These are phyloP conservation scores for Backusella macrospora DNA, from an alignment of 192 early-diverging fungal genomes.

Conservation along the genomic window DNA sequence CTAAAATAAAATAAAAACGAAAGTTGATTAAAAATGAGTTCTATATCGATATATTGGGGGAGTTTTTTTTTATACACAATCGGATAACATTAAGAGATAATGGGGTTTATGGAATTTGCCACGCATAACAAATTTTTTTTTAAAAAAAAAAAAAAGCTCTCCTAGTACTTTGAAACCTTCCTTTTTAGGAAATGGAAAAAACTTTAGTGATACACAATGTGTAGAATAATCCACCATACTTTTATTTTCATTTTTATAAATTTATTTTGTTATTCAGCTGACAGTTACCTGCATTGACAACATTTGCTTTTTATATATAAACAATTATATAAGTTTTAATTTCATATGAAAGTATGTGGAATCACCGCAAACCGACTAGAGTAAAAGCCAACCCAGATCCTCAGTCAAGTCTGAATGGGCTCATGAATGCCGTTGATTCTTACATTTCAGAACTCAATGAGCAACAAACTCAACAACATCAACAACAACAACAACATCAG, in stretches of 20 bases:
- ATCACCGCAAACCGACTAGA: not conserved
- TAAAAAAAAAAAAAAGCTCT: no score
- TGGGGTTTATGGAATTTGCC: no score
- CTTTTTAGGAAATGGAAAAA: conserved; percentile 6
- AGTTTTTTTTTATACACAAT: no score
- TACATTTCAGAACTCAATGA: conserved; percentile 26
- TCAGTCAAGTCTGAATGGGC: conserved; percentile 4
- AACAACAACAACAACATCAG: not conserved
- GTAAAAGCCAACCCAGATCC: not conserved
- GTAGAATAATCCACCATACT: not conserved
- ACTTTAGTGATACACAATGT: not conserved
- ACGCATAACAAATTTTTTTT: no score
- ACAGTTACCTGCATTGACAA: not conserved
- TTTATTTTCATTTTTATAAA: not conserved
- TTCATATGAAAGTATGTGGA: conserved; percentile 8
- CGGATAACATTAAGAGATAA: no score
- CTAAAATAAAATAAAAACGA: no score
- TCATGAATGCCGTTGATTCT: conserved; percentile 30
- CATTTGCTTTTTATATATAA: not conserved
- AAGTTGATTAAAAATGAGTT: no score
- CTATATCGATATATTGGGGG: no score
- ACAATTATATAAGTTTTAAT: not conserved
- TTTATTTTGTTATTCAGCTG: not conserved
- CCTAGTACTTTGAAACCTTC: not conserved
- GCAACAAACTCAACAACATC: conserved; percentile 2